phyloP scores from a whole-genome alignment of 129 eudicot genomes.

The Lactuca sativa region DNA sequence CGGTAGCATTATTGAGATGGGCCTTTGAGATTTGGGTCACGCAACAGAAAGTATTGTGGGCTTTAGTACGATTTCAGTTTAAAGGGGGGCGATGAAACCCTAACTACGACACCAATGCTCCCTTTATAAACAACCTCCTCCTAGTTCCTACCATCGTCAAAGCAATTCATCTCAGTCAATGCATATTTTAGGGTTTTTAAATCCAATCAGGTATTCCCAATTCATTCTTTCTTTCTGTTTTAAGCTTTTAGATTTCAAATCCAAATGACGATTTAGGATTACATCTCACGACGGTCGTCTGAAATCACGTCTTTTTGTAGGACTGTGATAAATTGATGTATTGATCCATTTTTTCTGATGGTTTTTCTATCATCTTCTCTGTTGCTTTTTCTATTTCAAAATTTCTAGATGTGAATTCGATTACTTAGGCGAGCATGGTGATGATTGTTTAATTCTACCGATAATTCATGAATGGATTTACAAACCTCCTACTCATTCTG shows the following conservation, averaged over 20 bases:
- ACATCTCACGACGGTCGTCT: slow-evolving; percentile 37
- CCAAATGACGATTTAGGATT: slow-evolving; percentile 22
- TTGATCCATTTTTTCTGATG: slow-evolving; percentile 27
- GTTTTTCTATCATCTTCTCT: not conserved
- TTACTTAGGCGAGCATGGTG: slow-evolving; percentile 10
- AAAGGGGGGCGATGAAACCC: too few species aligned
- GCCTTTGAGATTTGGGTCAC: too few species aligned
- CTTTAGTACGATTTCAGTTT: too few species aligned
- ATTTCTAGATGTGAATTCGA: not conserved
- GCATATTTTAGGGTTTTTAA: not conserved
- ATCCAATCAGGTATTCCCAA: not conserved
- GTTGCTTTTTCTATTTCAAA: not conserved
- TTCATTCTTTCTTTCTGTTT: not conserved
- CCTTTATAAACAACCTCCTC: not conserved
- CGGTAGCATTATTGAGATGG: too few species aligned
- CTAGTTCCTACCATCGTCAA: not conserved
- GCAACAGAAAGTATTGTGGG: too few species aligned
- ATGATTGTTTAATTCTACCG: slow-evolving; percentile 32
- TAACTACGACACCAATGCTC: not conserved
- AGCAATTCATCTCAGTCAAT: not conserved
- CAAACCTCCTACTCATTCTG: slow-evolving; percentile 33
- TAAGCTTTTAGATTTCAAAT: not conserved
- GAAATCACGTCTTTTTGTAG: slow-evolving; percentile 30
- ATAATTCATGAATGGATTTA: slow-evolving; percentile 23
- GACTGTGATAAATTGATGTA: slow-evolving; percentile 32